phyloP scores from a whole-genome alignment of 2,329 filamentous ascomycete species.

The Didymella arachidicola region DNA sequence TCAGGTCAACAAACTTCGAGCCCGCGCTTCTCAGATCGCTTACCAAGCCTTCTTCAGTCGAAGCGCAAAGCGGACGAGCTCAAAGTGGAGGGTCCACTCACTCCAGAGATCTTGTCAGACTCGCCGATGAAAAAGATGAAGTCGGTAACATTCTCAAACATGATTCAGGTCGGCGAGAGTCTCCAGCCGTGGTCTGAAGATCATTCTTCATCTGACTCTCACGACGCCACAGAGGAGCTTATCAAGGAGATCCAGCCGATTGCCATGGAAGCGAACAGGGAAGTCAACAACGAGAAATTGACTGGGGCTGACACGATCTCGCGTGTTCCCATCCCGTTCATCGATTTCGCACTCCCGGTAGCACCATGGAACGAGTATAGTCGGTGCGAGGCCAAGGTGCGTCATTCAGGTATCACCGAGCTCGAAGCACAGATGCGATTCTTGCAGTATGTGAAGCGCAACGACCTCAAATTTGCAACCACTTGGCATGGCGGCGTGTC shows the following conservation, averaged over 20 bases:
- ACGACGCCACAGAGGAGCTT: constrained; percentile 45
- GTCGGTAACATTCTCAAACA: constrained; percentile 51
- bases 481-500: constrained; percentile 54
- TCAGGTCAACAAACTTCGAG: constrained; percentile 26
- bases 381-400: constrained; percentile 17
- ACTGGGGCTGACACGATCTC: constrained; percentile 57
- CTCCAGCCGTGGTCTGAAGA: constrained; percentile 37
- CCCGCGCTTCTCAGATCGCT: constrained; percentile 23
- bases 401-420: constrained; percentile 28
- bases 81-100: constrained; percentile 58
- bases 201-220: constrained; percentile 28
- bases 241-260: constrained; percentile 48
- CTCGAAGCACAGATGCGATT: constrained; percentile 44
- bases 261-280: constrained; percentile 47
- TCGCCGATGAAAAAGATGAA: constrained; percentile 53
- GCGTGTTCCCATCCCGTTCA: constrained; percentile 58
- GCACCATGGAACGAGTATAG: constrained; percentile 58
- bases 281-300: constrained; percentile 56
- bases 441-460: constrained; percentile 47
- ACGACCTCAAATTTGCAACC: constrained; percentile 37
- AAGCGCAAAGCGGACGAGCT: constrained; percentile 50
- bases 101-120: constrained; percentile 50
- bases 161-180: constrained; percentile 47
- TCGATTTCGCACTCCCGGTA: constrained; percentile 54
- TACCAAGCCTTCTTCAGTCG: constrained; percentile 24